phyloP scores from a whole-genome alignment of 2,329 filamentous ascomycete genomes.

The Talaromyces sp. region DNA sequence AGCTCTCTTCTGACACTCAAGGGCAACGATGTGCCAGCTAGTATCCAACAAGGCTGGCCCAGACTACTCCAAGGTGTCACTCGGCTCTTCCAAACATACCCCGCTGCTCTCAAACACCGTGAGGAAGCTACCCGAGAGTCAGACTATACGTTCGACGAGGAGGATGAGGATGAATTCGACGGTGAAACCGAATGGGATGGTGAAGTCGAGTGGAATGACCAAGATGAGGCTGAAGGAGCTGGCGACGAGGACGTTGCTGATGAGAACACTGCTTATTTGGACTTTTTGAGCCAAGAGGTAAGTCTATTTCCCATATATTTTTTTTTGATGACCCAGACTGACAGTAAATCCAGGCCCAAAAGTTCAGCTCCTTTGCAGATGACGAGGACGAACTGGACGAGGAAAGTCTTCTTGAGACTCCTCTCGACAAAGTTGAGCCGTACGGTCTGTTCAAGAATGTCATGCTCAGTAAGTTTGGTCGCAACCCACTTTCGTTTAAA shows the following conservation, averaged over 20 bases:
- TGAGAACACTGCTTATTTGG: slow-evolving; percentile 88
- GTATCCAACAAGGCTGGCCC: slow-evolving; percentile 92
- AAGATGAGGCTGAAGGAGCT: slow-evolving; percentile 58
- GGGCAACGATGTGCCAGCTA: slow-evolving; percentile 78
- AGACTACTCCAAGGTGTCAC: slow-evolving; percentile 84
- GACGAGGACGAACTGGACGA: slow-evolving; percentile 91
- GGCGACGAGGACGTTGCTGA: slow-evolving; percentile 67
- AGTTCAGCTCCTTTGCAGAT: slow-evolving; percentile 69
- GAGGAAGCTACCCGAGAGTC: slow-evolving; percentile 90
- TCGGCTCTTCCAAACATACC: slow-evolving; percentile 84
- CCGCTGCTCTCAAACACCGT: slow-evolving; percentile 80
- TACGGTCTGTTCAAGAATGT: slow-evolving; percentile 83
- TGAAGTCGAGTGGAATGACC: slow-evolving; percentile 64
- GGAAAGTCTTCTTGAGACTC: slow-evolving; percentile 85
- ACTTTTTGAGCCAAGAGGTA: slow-evolving; percentile 90
- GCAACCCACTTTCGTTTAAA: slow-evolving; percentile 17
- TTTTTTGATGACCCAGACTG: not conserved
- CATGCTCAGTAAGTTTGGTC: slow-evolving; percentile 65
- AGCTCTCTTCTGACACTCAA: slow-evolving; percentile 74
- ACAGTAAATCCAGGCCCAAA: slow-evolving; percentile 59
- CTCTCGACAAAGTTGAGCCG: slow-evolving; percentile 90
- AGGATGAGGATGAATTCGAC: slow-evolving; percentile 62
- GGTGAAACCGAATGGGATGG: slow-evolving; percentile 80
- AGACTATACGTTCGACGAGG: slow-evolving; percentile 71
- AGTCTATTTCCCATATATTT: slow-evolving; percentile 6